Evolutionary conservation across 371 early-diverging fungal genomes (phyloP).

Genomic region (Ecytonucleospora hepatopenaei): DNA sequence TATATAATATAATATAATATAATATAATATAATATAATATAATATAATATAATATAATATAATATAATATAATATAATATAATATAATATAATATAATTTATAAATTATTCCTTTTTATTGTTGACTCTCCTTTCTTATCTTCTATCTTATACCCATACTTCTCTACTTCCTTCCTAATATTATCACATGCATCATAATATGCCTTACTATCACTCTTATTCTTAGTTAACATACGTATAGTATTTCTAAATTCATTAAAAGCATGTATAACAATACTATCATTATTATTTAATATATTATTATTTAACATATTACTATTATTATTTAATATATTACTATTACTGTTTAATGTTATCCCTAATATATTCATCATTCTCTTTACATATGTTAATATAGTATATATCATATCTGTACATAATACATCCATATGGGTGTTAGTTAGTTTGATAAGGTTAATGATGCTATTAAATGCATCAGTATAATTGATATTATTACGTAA

Average conservation of each 20-base stretch:
- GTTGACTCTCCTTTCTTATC: constrained; percentile 36
- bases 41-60: too few relatives aligned
- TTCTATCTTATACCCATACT: constrained; percentile 50
- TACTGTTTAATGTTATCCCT: constrained; percentile 18
- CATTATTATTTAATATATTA: neutral
- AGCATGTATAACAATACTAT: constrained; percentile 14
- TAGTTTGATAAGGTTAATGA: constrained; percentile 66
- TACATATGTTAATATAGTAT: constrained; percentile 23
- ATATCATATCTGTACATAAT: constrained; percentile 7
- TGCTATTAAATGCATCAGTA: too few relatives aligned
- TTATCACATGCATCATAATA: constrained; percentile 50
- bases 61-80: too few relatives aligned
- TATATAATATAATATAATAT: too few relatives aligned
- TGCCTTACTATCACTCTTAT: constrained; percentile 12
- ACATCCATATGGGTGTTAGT: constrained; percentile 59
- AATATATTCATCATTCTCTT: constrained; percentile 36
- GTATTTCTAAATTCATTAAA: constrained; percentile 43
- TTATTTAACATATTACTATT: too few relatives aligned
- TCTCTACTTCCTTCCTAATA: constrained; percentile 41
- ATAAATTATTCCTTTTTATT: constrained; percentile 45
- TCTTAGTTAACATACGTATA: constrained; percentile 40
- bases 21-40: too few relatives aligned
- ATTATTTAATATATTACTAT: too few relatives aligned
- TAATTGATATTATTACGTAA: constrained; percentile 81
- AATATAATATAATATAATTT: too few relatives aligned